Conservation (phyloP, 768 basidiomycete genomes). For the Termitomyces sp. region DNA sequence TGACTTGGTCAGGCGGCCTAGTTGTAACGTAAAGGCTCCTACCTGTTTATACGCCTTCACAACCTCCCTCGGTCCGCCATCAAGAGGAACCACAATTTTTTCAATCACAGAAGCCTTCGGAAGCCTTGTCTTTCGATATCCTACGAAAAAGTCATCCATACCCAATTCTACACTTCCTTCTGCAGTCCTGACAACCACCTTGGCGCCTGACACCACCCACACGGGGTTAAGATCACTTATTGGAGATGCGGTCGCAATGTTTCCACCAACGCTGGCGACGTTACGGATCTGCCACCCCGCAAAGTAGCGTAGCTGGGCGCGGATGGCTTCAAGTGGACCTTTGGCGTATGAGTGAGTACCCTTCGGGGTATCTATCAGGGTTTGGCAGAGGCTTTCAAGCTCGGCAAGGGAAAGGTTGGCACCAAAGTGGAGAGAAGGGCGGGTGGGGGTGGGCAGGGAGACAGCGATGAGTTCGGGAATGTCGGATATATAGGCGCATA, state of each 20-base stretch:
- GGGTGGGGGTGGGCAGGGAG: constrained; percentile 1
- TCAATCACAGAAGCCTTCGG: constrained; percentile 8
- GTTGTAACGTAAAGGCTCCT: background rate
- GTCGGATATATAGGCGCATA: constrained; percentile 11
- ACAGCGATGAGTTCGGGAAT: constrained; percentile 8
- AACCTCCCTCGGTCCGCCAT: constrained; percentile 10
- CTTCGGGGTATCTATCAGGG: background rate
- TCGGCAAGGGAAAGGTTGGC: constrained; percentile 12
- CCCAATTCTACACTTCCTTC: constrained; percentile 4
- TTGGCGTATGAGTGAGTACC: background rate
- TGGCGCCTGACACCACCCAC: constrained; percentile 9
- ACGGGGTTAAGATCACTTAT: constrained; percentile 15
- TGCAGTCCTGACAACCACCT: background rate
- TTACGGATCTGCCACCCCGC: constrained; percentile 12
- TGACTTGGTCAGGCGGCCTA: background rate
- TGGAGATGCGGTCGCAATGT: constrained; percentile 12
- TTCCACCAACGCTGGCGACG: constrained; percentile 11
- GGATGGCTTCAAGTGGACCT: constrained; percentile 11
- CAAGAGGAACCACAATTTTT: constrained; percentile 11
- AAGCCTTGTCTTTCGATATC: constrained; percentile 11
- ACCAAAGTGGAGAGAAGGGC: constrained; percentile 6
- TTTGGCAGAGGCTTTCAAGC: constrained; percentile 7
- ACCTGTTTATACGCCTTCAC: constrained; percentile 15
- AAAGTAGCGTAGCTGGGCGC: constrained; percentile 11
- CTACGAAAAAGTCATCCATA: constrained; percentile 13